Conservation (phyloP, 2,329 filamentous ascomycete species). For the Chrysoporthe puriensis region DNA sequence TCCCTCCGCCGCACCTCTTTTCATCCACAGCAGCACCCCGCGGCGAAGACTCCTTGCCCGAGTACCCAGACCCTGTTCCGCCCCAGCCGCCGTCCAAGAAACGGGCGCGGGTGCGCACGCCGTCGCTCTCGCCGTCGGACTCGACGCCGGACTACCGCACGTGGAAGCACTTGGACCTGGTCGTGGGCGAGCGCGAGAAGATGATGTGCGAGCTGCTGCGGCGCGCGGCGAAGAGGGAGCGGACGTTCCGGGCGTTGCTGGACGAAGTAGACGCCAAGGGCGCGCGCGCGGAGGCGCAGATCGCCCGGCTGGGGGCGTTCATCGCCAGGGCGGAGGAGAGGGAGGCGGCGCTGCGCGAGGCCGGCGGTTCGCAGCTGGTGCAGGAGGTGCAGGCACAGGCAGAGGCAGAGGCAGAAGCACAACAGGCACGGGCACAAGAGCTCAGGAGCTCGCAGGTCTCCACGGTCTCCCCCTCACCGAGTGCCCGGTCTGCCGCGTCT, state of each 20-base stretch:
- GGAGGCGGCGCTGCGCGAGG: no score
- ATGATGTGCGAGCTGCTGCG: conserved; percentile 16
- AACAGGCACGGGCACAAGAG: no score
- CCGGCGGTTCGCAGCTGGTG: no score
- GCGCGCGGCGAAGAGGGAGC: background rate
- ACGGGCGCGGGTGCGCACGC: background rate
- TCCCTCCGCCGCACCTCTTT: background rate
- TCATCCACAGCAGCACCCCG: background rate
- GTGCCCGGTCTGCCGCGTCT: background rate
- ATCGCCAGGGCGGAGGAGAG: background rate
- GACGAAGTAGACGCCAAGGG: background rate
- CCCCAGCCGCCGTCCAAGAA: background rate
- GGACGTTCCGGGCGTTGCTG: background rate
- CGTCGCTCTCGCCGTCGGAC: background rate
- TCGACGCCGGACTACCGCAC: conserved; percentile 1
- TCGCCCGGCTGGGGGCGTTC: background rate
- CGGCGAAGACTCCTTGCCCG: background rate
- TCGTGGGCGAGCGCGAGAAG: conserved; percentile 12
- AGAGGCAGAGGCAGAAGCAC: no score
- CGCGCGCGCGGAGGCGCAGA: background rate
- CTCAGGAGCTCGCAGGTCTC: background rate
- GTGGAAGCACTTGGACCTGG: conserved; percentile 1
- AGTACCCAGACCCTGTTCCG: background rate
- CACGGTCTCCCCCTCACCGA: background rate
- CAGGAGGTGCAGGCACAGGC: no score